Evolutionary conservation across 176 grass and related monocot genomes (phyloP).

Genomic region (Carex parvula): DNA sequence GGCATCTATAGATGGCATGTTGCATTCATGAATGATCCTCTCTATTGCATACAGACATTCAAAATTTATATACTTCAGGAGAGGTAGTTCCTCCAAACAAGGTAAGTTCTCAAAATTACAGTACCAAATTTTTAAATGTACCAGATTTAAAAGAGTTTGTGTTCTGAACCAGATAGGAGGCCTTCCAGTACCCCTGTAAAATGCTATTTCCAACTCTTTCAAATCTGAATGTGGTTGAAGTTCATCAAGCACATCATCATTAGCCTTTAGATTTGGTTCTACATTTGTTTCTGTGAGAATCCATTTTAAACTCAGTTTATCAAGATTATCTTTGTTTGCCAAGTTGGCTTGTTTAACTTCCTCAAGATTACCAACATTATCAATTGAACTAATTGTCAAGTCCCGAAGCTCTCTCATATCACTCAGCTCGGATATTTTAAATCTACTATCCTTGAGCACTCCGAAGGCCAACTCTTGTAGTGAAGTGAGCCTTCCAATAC

Average conservation of each 20-base stretch:
- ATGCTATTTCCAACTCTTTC: not conserved
- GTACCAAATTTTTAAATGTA: not conserved
- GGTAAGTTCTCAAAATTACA: not conserved
- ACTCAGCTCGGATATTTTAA: constrained; percentile 23
- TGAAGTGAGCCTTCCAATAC: constrained; percentile 21
- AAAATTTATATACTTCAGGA: not conserved
- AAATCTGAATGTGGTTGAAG: constrained; percentile 30
- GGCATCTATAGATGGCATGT: not conserved
- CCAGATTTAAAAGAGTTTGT: not conserved
- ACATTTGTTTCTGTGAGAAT: no score
- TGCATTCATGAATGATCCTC: not conserved
- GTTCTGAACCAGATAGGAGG: not conserved
- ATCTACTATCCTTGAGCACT: not conserved
- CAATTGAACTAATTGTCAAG: not conserved
- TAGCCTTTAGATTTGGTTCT: no score
- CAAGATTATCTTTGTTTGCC: constrained; percentile 8
- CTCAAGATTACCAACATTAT: constrained; percentile 12
- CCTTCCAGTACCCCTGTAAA: not conserved
- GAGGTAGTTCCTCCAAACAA: constrained; percentile 6
- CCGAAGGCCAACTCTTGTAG: constrained; percentile 12
- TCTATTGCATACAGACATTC: not conserved
- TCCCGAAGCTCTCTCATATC: constrained; percentile 20
- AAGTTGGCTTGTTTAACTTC: constrained; percentile 22
- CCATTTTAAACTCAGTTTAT: not conserved
- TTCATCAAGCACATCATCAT: constrained; percentile 14